Evolutionary conservation across 352 stramenopile genomes (phyloP), one percentile per base, ranked within the genome.

Genomic region (Pythium grandisporangium): DNA sequence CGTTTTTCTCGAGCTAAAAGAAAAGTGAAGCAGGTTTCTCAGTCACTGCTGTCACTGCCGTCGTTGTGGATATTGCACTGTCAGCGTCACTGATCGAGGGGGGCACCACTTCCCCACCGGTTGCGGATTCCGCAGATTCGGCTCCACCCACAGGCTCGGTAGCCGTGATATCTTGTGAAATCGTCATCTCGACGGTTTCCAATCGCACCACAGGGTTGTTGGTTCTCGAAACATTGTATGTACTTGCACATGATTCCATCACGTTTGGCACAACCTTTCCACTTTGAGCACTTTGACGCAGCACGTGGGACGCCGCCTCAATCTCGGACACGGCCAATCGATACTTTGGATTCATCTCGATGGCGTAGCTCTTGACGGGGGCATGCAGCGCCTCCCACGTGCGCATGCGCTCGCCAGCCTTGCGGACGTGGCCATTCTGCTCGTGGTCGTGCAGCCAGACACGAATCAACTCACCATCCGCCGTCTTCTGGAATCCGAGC

Each of bases 371-470:
- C 36, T 67, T 80, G 16, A 82, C 62, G 0, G 66, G 68, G 1
- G 66, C 68, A 24, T 75, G 59, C 58, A 80, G 73, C 1, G 67
- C 73, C 40, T 86, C 70, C 67, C 70, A 86, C 39, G 70, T 81
- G 17, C 72, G 58, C 56, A 78, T 78, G 0, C 13, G 61, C 2
- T 79, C 54, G 4, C 63, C 62, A 3, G 23, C 30, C 3, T 22
- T n/a, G 32, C 46, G 26, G 25, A 20, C 12, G 7, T 19, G 13
- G 10, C 30, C 19, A 23, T 57, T 24, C n/a, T 14, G 7, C 6
- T 17, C n/a, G 1, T 41, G 45, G 6, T 59, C 42, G 14, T 51
- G 24, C 12, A 19, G n/a, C 50, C 55, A 61, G 20, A 43, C 32
- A 25, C 55, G 51, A 32, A 64, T 45, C 0, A 64, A 17, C 25